phyloP scores from a whole-genome alignment of 192 early-diverging fungal genomes.

The Backusella morwellensis region DNA sequence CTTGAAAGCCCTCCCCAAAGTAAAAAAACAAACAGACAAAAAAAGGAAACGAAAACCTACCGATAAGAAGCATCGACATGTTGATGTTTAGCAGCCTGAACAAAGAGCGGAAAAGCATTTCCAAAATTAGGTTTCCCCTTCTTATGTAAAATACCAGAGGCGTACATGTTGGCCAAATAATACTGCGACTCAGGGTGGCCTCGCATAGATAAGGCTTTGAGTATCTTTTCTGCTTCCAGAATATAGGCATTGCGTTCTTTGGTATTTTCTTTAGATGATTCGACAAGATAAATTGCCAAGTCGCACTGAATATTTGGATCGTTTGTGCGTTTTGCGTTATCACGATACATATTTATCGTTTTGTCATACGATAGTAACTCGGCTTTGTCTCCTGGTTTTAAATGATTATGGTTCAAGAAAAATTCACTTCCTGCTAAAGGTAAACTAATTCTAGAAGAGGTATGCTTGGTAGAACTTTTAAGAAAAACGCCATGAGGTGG shows the following conservation, averaged over 20 bases:
- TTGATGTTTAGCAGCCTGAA: conserved; percentile 63
- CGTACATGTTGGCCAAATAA: conserved; percentile 62
- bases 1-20: background rate
- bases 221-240: conserved; percentile 59
- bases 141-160: conserved; percentile 53
- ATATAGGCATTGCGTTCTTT: conserved; percentile 37
- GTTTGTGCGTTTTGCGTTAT: conserved; percentile 60
- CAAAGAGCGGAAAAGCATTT: conserved; percentile 63
- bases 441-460: background rate
- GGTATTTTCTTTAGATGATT: conserved; percentile 40
- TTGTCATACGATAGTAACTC: conserved; percentile 49
- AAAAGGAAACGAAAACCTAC: conserved; percentile 1
- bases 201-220: conserved; percentile 36
- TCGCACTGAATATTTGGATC: conserved; percentile 57
- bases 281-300: conserved; percentile 61
- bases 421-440: background rate
- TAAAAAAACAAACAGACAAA: conserved; percentile 1
- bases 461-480: background rate
- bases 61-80: conserved; percentile 61
- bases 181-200: conserved; percentile 64
- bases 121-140: conserved; percentile 57
- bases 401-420: conserved; percentile 48
- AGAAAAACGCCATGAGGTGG: background rate
- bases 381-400: conserved; percentile 54
- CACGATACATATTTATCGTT: conserved; percentile 54